These are phyloP conservation scores for Andrographis paniculata DNA, from an alignment of 305 asterid genomes.

Conservation along the genomic window DNA sequence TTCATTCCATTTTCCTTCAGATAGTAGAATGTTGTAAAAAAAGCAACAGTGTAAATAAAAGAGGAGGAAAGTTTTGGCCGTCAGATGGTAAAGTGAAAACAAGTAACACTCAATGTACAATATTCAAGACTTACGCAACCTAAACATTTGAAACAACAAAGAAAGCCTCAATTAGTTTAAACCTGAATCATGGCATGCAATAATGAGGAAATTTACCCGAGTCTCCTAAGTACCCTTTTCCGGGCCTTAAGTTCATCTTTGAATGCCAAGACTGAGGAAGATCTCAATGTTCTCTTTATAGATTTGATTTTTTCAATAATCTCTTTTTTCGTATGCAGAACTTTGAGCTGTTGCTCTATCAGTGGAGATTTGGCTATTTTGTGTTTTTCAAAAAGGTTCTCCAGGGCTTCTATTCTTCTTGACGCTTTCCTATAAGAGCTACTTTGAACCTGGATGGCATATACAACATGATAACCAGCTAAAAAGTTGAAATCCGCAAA, in stretches of 20 bases:
- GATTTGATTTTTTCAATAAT: constrained; percentile 68
- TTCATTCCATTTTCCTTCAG: too few species aligned
- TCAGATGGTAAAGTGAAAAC: too few species aligned
- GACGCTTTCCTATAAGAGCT: constrained; percentile 78
- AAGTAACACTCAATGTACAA: too few species aligned
- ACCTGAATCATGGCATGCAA: not conserved
- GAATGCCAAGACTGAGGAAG: constrained; percentile 84
- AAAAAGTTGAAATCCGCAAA: constrained; percentile 7
- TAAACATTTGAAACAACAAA: too few species aligned
- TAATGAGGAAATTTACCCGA: constrained; percentile 46
- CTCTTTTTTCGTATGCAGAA: constrained; percentile 77
- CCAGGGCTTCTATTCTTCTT: constrained; percentile 83
- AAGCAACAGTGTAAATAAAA: too few species aligned
- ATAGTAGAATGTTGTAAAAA: too few species aligned
- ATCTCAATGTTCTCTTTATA: constrained; percentile 63
- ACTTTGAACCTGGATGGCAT: constrained; percentile 61
- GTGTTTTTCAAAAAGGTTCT: constrained; percentile 79
- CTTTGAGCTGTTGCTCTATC: constrained; percentile 80
- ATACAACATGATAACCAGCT: constrained; percentile 2
- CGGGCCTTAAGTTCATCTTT: constrained; percentile 95
- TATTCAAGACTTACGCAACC: too few species aligned
- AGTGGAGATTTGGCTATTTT: constrained; percentile 78
- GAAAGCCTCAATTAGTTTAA: not conserved
- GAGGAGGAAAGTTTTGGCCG: too few species aligned
- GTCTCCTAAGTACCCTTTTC: constrained; percentile 85